Evolutionary conservation across 352 stramenopile genomes (phyloP).

Genomic region (Globisporangium rhizosaccharum): DNA sequence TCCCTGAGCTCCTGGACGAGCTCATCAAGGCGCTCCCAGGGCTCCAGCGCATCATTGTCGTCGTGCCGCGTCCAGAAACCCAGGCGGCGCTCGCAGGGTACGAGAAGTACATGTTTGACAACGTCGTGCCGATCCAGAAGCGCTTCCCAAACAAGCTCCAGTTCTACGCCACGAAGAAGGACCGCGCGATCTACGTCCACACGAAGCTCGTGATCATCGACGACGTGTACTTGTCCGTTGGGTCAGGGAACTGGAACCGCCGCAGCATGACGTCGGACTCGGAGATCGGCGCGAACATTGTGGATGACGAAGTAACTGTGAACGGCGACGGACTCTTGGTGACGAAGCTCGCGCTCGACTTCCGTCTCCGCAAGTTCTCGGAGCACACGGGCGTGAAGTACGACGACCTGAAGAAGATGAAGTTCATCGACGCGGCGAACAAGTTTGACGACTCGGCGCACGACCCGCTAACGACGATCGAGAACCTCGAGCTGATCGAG

Average conservation of each 20-base stretch:
- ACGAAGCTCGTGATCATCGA: constrained; percentile 28
- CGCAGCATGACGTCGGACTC: constrained; percentile 60
- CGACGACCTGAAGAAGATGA: constrained; percentile 31
- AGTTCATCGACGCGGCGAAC: constrained; percentile 32
- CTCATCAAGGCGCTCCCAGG: constrained; percentile 37
- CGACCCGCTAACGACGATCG: constrained; percentile 23
- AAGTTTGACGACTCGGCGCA: constrained; percentile 25
- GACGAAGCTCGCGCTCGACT: constrained; percentile 33
- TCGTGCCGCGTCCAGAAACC: constrained; percentile 27
- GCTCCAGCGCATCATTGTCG: constrained; percentile 44
- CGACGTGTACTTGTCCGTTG: constrained; percentile 48
- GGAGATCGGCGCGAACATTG: constrained; percentile 48
- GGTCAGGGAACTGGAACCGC: background rate
- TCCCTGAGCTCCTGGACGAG: constrained; percentile 35
- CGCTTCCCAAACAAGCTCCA: constrained; percentile 44
- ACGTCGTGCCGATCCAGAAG: constrained; percentile 32
- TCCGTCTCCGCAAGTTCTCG: constrained; percentile 53
- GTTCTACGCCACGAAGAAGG: constrained; percentile 27
- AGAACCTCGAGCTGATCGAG: constrained; percentile 20
- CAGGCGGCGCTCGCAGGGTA: constrained; percentile 6
- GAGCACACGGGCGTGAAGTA: constrained; percentile 41
- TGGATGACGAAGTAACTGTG: constrained; percentile 30
- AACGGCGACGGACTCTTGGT: constrained; percentile 28
- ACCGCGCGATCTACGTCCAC: constrained; percentile 41
- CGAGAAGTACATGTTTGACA: constrained; percentile 46